Percentiles rank a stretch among this genome's conserved stretches.
phyloP scores from a whole-genome alignment of 2,329 filamentous ascomycete species.

The Fusarium protoensiforme region DNA sequence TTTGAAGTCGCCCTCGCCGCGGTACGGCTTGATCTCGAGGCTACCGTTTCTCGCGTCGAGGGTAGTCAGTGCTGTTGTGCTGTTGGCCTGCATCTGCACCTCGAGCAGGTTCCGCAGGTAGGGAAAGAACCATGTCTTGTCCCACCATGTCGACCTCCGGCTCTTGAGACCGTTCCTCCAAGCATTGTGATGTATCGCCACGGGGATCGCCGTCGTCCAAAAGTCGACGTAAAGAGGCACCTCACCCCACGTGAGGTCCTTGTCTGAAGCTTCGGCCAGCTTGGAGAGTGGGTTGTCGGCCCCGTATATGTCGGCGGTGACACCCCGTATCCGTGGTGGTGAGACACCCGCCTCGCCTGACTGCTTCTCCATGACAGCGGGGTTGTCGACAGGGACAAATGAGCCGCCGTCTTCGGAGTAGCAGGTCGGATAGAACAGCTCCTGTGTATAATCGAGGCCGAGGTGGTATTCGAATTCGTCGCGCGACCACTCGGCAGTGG shows the following conservation, averaged over 20 bases:
- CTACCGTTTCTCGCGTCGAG: conserved; percentile 24
- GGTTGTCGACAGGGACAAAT: conserved; percentile 36
- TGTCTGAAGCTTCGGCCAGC: not conserved
- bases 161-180: conserved; percentile 40
- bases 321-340: conserved; percentile 34
- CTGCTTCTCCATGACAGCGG: conserved; percentile 19
- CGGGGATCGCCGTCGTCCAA: conserved; percentile 38
- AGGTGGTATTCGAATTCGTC: conserved; percentile 42
- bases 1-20: conserved; percentile 1
- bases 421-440: conserved; percentile 45
- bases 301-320: conserved; percentile 37
- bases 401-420: conserved; percentile 43
- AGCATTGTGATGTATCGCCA: conserved; percentile 42
- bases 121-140: conserved; percentile 43
- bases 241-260: conserved; percentile 28
- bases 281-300: conserved; percentile 25
- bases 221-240: conserved; percentile 39
- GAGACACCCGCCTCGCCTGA: conserved; percentile 35
- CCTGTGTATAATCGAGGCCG: conserved; percentile 44
- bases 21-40: conserved; percentile 28
- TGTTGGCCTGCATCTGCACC: conserved; percentile 25
- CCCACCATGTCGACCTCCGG: conserved; percentile 37
- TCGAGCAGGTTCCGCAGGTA: conserved; percentile 36
- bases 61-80: conserved; percentile 22
- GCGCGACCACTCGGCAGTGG: conserved; percentile 17